Base-by-base conservation (phyloP, 2,329 filamentous ascomycete genomes). In the Ascochyta koolunga region DNA sequence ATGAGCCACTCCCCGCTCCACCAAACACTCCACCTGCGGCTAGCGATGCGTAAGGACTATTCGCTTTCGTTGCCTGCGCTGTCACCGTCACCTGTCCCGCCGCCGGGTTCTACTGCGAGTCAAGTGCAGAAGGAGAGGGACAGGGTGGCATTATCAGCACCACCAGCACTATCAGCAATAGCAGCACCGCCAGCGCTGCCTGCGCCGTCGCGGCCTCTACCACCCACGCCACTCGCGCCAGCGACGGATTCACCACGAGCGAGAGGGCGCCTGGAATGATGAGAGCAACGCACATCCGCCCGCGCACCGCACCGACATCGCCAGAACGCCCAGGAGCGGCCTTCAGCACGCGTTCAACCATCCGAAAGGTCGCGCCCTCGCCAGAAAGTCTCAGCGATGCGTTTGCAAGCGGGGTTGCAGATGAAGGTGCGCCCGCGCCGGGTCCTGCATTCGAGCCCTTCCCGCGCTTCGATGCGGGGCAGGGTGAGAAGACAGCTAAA, bases 291-390 rank as follows among this genome's bases (percentile, higher is more conserved):
- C 55, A 58, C 41, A 46, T 68, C 42, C 54, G 48, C n/a, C 58
- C 64, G 13, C 58, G 59, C 48, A 50, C 60, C 19, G 29, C 54
- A 2, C 39, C 59, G 10, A 24, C 50, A 13, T 46, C 42, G 7
- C 45, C 59, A 1, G 66, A 66, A 3, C 39, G 45, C 1, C 66
- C 67, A 11, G 44, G 56, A 24, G 68, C 61, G 18, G 54, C 60
- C n/a, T 50, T 52, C 31, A 65, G 60, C 52, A 50, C 38, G 21
- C 56, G 56, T 48, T 69, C 63, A 0, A 71, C 68, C 2, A 69
- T 72, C 38, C 66, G 68, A 21, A 59, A 60, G 25, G 65, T 72
- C 24, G 60, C 65, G 8, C 67, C 68, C 8, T 71, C 67, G 11
- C 68, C 67, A 11, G 55, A 59, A 2, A 64, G 58, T 15, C 42